Conservation (phyloP, 441 rosid genomes). For the Capsella rubella region DNA sequence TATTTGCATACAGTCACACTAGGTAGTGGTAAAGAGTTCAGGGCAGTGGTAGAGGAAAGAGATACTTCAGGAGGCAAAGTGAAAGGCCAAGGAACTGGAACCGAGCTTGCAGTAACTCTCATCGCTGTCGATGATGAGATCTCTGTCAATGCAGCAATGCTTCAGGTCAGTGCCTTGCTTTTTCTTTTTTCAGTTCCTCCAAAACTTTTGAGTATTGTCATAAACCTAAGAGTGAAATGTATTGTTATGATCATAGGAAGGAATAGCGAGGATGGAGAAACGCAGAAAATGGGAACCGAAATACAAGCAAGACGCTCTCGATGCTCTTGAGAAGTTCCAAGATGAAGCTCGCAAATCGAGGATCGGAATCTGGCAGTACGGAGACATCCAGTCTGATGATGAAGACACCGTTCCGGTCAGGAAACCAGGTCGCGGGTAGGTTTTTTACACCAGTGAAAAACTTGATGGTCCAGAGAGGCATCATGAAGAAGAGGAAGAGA, state of each 20-base stretch:
- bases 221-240: conserved; percentile 17
- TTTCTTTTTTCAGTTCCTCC: not conserved
- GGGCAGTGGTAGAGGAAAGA: conserved; percentile 84
- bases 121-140: conserved; percentile 81
- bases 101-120: conserved; percentile 71
- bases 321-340: conserved; percentile 82
- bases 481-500: conserved; percentile 28
- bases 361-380: conserved; percentile 89
- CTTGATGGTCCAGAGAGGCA: conserved; percentile 22
- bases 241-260: conserved; percentile 63
- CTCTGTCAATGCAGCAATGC: conserved; percentile 84
- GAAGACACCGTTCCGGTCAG: conserved; percentile 74
- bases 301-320: conserved; percentile 73
- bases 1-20: conserved; percentile 68
- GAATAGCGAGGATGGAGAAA: conserved; percentile 89
- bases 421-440: conserved; percentile 70
- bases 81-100: conserved; percentile 96
- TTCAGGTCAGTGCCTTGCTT: conserved; percentile 62
- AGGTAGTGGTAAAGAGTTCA: conserved; percentile 70
- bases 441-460: not conserved
- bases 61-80: conserved; percentile 88
- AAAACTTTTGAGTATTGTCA: not conserved
- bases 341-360: conserved; percentile 78
- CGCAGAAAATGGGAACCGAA: conserved; percentile 80
- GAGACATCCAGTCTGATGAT: conserved; percentile 94